These are phyloP conservation scores for Cladosporium sp. DNA, from an alignment of 2,329 filamentous ascomycete species.

Conservation along the genomic window DNA sequence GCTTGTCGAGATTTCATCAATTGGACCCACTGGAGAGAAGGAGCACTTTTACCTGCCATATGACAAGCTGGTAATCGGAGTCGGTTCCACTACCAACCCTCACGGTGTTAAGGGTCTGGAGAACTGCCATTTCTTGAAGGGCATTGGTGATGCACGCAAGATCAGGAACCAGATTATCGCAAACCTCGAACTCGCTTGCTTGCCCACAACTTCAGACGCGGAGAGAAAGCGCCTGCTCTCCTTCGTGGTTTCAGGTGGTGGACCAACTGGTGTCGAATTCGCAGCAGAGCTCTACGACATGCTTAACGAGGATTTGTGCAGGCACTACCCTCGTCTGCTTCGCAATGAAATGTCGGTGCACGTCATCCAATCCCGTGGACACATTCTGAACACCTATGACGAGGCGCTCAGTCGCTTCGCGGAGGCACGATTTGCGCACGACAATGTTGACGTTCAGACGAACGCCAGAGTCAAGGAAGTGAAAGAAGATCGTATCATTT, in stretches of 20 bases:
- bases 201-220: constrained; percentile 88
- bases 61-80: constrained; percentile 90
- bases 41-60: constrained; percentile 91
- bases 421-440: constrained; percentile 85
- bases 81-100: constrained; percentile 89
- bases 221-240: constrained; percentile 86
- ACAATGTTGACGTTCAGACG: constrained; percentile 86
- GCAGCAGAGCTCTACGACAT: constrained; percentile 95
- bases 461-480: constrained; percentile 94
- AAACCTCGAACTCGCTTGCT: constrained; percentile 85
- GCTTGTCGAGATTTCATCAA: constrained; percentile 80
- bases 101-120: constrained; percentile 95
- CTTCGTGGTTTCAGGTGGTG: constrained; percentile 93
- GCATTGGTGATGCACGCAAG: constrained; percentile 84
- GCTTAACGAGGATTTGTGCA: constrained; percentile 87
- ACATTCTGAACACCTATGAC: constrained; percentile 98
- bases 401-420: constrained; percentile 91
- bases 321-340: constrained; percentile 82
- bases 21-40: constrained; percentile 69
- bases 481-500: constrained; percentile 77
- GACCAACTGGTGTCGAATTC: constrained; percentile 95
- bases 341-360: constrained; percentile 98
- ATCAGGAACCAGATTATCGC: constrained; percentile 87
- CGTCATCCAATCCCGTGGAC: constrained; percentile 88
- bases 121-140: constrained; percentile 91